A percentile compares a stretch with the other conserved stretches of the same genome.
These are phyloP conservation scores for Fusarium sp. DNA, from an alignment of 2,329 filamentous ascomycete genomes.

Conservation along the genomic window DNA sequence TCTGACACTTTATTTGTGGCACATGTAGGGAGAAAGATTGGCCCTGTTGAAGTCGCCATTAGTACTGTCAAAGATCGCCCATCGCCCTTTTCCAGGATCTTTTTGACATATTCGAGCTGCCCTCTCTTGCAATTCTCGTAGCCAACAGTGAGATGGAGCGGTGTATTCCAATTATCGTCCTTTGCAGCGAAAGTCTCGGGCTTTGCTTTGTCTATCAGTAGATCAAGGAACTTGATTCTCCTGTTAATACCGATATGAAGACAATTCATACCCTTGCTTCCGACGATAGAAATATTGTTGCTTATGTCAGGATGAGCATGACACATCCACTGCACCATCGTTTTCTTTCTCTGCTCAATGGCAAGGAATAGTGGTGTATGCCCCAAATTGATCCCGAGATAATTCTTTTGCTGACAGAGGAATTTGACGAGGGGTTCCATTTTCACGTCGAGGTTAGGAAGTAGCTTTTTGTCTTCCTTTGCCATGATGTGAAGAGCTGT, in stretches of 20 bases:
- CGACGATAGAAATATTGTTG: background rate
- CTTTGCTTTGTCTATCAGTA: constrained; percentile 28
- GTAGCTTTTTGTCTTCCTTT: constrained; percentile 21
- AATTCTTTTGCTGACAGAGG: background rate
- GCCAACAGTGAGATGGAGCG: constrained; percentile 41
- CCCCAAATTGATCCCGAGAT: background rate
- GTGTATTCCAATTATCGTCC: constrained; percentile 27
- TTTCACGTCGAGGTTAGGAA: constrained; percentile 31
- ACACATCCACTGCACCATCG: constrained; percentile 17
- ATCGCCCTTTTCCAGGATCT: constrained; percentile 34
- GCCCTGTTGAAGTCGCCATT: constrained; percentile 32
- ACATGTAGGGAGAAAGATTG: constrained; percentile 28
- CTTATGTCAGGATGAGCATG: constrained; percentile 5
- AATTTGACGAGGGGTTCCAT: constrained; percentile 27
- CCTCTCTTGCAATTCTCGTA: constrained; percentile 37
- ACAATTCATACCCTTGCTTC: constrained; percentile 6
- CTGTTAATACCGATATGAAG: constrained; percentile 18
- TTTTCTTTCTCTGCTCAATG: background rate
- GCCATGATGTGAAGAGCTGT: constrained; percentile 38
- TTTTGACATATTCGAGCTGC: constrained; percentile 30
- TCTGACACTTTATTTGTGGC: constrained; percentile 27
- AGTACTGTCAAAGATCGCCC: background rate
- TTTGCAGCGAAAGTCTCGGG: constrained; percentile 24
- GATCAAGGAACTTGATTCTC: constrained; percentile 33
- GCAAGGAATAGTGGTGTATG: constrained; percentile 1